phyloP scores from a whole-genome alignment of 1,284 basidiomycete species.

The Microstroma glucosiphilum region DNA sequence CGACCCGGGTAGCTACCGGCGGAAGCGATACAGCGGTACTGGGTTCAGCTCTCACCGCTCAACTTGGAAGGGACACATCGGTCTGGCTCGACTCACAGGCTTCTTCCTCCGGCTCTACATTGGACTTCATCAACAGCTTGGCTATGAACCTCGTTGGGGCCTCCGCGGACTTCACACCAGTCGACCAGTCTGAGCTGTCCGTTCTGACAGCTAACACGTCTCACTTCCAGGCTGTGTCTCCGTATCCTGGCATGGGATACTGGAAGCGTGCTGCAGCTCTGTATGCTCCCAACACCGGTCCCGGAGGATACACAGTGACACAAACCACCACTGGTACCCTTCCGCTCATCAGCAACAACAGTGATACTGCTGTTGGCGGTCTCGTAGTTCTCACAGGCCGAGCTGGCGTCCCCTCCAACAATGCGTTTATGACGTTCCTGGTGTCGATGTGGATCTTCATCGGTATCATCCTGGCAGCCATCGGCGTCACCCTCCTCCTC shows the following conservation, averaged over 20 bases:
- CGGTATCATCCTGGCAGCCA: constrained; percentile 26
- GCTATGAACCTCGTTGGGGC: too few species aligned
- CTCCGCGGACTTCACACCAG: background rate
- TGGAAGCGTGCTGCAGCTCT: constrained; percentile 5
- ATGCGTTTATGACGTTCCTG: constrained; percentile 43
- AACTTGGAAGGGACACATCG: constrained; percentile 22
- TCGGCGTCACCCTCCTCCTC: constrained; percentile 19
- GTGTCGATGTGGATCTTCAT: constrained; percentile 36
- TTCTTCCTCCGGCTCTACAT: background rate
- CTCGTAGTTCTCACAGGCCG: constrained; percentile 35
- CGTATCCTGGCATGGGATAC: background rate
- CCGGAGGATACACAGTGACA: constrained; percentile 32
- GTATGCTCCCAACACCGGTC: constrained; percentile 46
- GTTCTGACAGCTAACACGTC: background rate
- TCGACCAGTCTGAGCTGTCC: background rate
- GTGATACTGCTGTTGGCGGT: constrained; percentile 23
- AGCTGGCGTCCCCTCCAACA: constrained; percentile 37
- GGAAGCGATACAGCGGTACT: constrained; percentile 57
- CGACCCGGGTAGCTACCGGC: constrained; percentile 73
- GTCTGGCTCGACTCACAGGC: background rate
- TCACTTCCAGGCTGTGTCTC: background rate
- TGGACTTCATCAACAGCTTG: background rate
- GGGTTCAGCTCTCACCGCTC: constrained; percentile 24
- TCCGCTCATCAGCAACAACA: constrained; percentile 28
- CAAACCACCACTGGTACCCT: constrained; percentile 8